Base-by-base conservation (phyloP, 1,284 basidiomycete species). In the Boletellus deceptivus region DNA sequence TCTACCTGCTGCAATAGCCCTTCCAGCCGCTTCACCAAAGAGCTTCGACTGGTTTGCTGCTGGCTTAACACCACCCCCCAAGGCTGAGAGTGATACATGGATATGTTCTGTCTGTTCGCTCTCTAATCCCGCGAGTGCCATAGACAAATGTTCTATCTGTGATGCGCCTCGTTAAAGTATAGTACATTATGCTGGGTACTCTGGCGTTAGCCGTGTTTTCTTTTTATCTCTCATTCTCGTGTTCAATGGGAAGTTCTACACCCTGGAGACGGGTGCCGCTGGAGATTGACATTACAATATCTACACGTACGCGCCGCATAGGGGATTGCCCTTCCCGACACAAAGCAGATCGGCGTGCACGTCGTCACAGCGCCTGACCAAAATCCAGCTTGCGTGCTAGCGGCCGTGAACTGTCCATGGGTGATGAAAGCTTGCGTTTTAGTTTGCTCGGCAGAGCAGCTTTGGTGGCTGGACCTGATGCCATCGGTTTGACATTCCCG, bases 1-100 rank as follows among this genome's bases (percentile, higher is more conserved):
- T 38, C n/a, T 43, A 14, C 39, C 46, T 14, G 16, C 37, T 17
- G 9, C 41, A 22, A 42, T 8, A 43, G 31, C 31, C n/a, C 43
- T 40, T 4, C 46, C 50, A 3, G 24, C 58, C 1, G 55, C 59
- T 5, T 49, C 67, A 25, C 42, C 51, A 16, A 67, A 65, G 39
- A 62, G 58, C 16, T 84, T 84, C 55, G 67, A 83, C 55, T 85
- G 78, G 75, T 70, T 68, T 25, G 79, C 78, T 17, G 78, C 76
- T 13, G 80, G 80, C 6, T 50, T 79, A 55, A 71, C 71, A 55
- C 62, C 64, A 6, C 74, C 77, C 5, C 22, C 67, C 24, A 64
- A 68, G 50, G 52, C 65, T 6, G 53, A 56, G 11, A 52, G 45
- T 27, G 67, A 60, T 41, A 59, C 55, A 34, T 81, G 79, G 79